Evolutionary conservation across 108 stramenopile genomes (phyloP), one percentile per base, ranked within the genome.

Genomic region (Bacterosira constricta): DNA sequence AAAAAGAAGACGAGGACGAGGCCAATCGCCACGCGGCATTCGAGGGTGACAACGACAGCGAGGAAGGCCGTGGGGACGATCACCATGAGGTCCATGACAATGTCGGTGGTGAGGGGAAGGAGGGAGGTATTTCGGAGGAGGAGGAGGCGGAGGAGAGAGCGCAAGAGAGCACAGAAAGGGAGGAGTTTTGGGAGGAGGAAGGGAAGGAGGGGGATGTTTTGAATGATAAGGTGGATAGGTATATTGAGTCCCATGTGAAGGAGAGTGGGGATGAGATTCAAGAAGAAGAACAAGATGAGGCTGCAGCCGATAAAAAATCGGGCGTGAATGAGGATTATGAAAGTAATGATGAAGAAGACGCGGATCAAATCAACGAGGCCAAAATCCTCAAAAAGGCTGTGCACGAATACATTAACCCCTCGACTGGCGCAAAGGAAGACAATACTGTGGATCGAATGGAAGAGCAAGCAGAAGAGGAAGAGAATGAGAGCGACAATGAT

Each of bases 1-100:
- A 73, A 15, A 21, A 69, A 31, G 79, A 80, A 52, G 79, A 73
- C 32, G 53, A 62, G 1, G 67, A 63, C 20, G 79, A 80, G 45
- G 67, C 49, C 26, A 42, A 73, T 30, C 53, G 79, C 25, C 66
- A 55, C 38, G 58, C 54, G 15, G 79, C 79, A 7, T 80, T 73
- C 52, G 50, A 73, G 26, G 79, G 71, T 1, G 54, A 58, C 30
- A 67, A 67, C 31, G 66, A 76, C 9, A 52, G 13, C n/a, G 59
- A 62, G 42, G 66, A 76, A 37, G 63, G 62, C 5, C 34, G 62
- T 35, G 72, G 63, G 4, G 74, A 75, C 27, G 20, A 54, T 1
- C 68, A 64, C 6, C 36, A 63, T 20, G 64, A 71, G 31, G 26
- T n/a, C 5, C 51, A 44, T 10, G 51, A 51, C 10, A 46, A 60